Evolutionary conservation across 345 rosid species (phyloP).

Genomic region (Acer saccharum): DNA sequence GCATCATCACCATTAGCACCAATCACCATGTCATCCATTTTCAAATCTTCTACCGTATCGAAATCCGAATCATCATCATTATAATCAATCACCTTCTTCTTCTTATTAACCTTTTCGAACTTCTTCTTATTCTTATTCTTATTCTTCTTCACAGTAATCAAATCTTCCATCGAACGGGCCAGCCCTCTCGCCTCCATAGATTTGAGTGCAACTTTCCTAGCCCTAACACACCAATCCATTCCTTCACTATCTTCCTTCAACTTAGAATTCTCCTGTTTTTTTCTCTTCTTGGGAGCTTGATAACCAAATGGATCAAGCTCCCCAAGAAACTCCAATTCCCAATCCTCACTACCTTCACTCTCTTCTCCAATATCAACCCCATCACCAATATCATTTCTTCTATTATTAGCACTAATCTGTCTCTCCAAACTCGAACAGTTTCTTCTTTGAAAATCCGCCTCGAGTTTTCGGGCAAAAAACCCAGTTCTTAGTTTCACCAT

Average conservation of each 20-base stretch:
- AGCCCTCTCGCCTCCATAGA: conserved; percentile 80
- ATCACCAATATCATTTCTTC: conserved; percentile 21
- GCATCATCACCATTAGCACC: conserved; percentile 29
- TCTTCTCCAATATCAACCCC: conserved; percentile 19
- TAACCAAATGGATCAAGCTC: conserved; percentile 65
- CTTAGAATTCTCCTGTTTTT: conserved; percentile 46
- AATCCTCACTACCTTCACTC: conserved; percentile 35
- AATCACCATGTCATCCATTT: conserved; percentile 26
- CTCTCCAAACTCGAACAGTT: conserved; percentile 27
- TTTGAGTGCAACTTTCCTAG: conserved; percentile 72
- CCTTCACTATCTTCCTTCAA: conserved; percentile 56
- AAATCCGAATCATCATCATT: conserved; percentile 41
- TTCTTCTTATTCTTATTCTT: conserved; percentile 56
- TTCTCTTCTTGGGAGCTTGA: conserved; percentile 64
- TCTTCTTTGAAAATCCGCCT: conserved; percentile 23
- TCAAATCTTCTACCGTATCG: conserved; percentile 39
- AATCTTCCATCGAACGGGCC: conserved; percentile 48
- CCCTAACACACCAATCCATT: conserved; percentile 95
- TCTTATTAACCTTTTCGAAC: conserved; percentile 31
- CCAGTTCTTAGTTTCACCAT: conserved; percentile 32
- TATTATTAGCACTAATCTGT: conserved; percentile 13
- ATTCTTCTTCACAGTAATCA: conserved; percentile 58
- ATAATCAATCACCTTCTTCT: conserved; percentile 33
- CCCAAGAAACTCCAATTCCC: conserved; percentile 80
- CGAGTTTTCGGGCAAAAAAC: conserved; percentile 12